A percentile compares a stretch with the other conserved stretches of the same genome.
These are phyloP conservation scores for Cerrena zonata DNA, from an alignment of 1,284 basidiomycete genomes.

Conservation along the genomic window DNA sequence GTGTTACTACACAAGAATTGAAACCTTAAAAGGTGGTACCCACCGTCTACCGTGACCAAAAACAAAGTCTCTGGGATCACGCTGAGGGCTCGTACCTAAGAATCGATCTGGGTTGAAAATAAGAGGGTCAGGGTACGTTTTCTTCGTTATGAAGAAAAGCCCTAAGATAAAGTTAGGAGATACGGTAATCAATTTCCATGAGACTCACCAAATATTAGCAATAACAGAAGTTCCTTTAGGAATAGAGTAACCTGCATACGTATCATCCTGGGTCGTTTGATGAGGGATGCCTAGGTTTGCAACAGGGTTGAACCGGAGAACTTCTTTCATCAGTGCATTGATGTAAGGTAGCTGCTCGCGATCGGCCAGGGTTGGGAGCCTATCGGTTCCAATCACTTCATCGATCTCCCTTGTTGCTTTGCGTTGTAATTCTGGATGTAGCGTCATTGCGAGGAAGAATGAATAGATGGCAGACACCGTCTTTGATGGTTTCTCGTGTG, in stretches of 20 bases:
- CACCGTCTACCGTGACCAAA: conserved; percentile 12
- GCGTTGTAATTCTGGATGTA: conserved; percentile 27
- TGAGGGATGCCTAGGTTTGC: conserved; percentile 27
- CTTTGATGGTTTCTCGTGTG: conserved; percentile 13
- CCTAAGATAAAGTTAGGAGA: neutral
- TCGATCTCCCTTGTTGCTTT: conserved; percentile 34
- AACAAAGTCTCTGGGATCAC: conserved; percentile 3
- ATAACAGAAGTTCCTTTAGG: conserved; percentile 15
- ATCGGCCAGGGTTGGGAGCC: conserved; percentile 31
- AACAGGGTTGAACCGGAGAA: conserved; percentile 26
- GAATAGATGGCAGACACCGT: too few species aligned
- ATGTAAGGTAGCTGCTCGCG: conserved; percentile 29
- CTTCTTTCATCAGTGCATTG: conserved; percentile 33
- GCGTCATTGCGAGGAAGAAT: conserved; percentile 26
- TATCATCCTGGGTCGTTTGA: conserved; percentile 10
- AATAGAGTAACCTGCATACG: conserved; percentile 15
- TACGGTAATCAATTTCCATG: neutral
- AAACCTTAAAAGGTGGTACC: neutral
- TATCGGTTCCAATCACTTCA: conserved; percentile 27
- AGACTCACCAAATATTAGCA: conserved; percentile 7
- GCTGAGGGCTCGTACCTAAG: neutral
- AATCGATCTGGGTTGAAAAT: conserved; percentile 7
- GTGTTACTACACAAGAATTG: too few species aligned
- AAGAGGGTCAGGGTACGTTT: neutral
- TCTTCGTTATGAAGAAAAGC: conserved; percentile 3